Conservation (phyloP, 352 stramenopile genomes). For the Labyrinthula sp. region DNA sequence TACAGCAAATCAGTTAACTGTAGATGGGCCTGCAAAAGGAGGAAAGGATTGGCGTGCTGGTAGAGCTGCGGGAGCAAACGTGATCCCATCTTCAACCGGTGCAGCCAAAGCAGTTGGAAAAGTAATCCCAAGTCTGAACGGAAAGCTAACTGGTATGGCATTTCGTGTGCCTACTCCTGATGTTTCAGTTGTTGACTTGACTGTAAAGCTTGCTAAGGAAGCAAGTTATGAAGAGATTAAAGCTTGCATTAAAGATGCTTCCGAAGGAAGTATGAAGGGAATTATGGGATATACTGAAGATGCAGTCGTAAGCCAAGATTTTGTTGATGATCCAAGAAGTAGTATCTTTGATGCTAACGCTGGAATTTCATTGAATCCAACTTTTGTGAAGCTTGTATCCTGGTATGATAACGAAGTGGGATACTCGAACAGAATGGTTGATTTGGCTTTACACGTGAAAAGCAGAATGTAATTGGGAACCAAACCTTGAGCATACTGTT, state of each 20-base stretch:
- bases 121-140: conserved; percentile 78
- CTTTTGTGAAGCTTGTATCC: conserved; percentile 91
- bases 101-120: conserved; percentile 93
- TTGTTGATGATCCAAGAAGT: conserved; percentile 54
- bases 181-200: conserved; percentile 81
- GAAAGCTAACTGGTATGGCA: conserved; percentile 72
- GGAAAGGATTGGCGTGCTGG: conserved; percentile 78
- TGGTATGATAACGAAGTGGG: conserved; percentile 99
- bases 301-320: conserved; percentile 68
- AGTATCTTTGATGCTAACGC: conserved; percentile 80
- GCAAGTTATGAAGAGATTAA: conserved; percentile 68
- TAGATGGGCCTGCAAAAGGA: conserved; percentile 69
- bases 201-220: conserved; percentile 52
- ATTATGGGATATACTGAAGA: conserved; percentile 73
- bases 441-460: conserved; percentile 84
- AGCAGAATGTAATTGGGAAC: too few species aligned
- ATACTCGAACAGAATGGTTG: conserved; percentile 84
- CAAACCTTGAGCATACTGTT: too few species aligned
- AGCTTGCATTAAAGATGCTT: conserved; percentile 60
- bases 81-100: conserved; percentile 71
- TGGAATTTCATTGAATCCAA: conserved; percentile 69
- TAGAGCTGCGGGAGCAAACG: conserved; percentile 62
- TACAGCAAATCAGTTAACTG: conserved; percentile 76
- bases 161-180: conserved; percentile 78
- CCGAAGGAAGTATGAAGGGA: conserved; percentile 62